A percentile compares a stretch with the other conserved stretches of the same genome.
phyloP scores from a whole-genome alignment of 83 land plant genomes.

The Diphasiastrum complanatum region DNA sequence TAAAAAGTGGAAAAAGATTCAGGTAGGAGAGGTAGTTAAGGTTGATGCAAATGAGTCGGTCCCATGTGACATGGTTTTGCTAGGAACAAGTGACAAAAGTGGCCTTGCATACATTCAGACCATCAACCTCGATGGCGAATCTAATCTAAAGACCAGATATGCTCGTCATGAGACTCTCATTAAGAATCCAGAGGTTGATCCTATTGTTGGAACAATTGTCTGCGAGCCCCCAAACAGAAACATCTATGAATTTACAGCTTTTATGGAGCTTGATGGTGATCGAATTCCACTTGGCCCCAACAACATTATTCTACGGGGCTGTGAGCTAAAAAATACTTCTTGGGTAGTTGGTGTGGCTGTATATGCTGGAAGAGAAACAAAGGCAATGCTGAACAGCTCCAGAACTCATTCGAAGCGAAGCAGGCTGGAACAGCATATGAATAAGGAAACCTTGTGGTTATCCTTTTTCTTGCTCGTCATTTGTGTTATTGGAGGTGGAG shows the following conservation, averaged over 20 bases:
- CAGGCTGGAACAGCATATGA: slow-evolving; percentile 80
- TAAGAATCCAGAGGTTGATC: slow-evolving; percentile 35
- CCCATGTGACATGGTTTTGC: slow-evolving; percentile 90
- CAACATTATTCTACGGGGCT: slow-evolving; percentile 84
- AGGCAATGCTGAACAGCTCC: slow-evolving; percentile 95
- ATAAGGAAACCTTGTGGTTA: slow-evolving; percentile 83
- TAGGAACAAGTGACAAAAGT: slow-evolving; percentile 71
- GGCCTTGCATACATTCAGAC: slow-evolving; percentile 93
- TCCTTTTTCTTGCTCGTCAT: slow-evolving; percentile 65
- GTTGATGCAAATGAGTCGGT: slow-evolving; percentile 59
- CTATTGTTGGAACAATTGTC: slow-evolving; percentile 49
- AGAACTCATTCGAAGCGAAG: slow-evolving; percentile 82
- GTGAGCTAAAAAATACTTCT: slow-evolving; percentile 87
- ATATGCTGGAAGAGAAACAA: slow-evolving; percentile 95
- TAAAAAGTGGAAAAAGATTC: slow-evolving; percentile 76
- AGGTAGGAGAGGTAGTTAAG: slow-evolving; percentile 78
- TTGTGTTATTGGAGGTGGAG: slow-evolving; percentile 69
- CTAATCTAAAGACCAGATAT: slow-evolving; percentile 93
- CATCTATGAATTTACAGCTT: slow-evolving; percentile 86
- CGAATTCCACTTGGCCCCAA: slow-evolving; percentile 68
- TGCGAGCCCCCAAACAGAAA: slow-evolving; percentile 94
- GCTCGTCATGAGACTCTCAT: slow-evolving; percentile 75
- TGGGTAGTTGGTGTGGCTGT: slow-evolving; percentile 95
- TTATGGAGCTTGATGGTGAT: slow-evolving; percentile 57
- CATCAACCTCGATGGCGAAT: slow-evolving; percentile 93